Conservation (phyloP, 768 basidiomycete genomes). For the Trametes cingulata region DNA sequence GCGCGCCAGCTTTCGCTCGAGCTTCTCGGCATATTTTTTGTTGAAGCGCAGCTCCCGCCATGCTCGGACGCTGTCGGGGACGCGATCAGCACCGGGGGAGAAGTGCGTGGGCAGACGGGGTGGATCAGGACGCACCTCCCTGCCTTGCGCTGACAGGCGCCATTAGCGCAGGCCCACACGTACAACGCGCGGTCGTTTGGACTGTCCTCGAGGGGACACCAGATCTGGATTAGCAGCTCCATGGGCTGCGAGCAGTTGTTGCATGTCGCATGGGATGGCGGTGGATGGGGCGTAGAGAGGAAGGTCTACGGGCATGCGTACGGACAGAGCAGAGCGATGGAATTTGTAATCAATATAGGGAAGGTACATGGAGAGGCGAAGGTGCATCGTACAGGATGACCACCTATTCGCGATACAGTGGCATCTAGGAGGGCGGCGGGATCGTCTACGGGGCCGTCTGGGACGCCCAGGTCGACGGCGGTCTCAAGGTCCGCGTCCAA, state of each 20-base stretch:
- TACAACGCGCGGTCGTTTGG: conserved; percentile 84
- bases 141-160: conserved; percentile 69
- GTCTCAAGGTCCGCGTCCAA: conserved; percentile 59
- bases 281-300: conserved; percentile 65
- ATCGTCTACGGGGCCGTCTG: conserved; percentile 68
- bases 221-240: conserved; percentile 84
- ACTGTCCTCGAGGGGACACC: conserved; percentile 88
- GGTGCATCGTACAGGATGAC: conserved; percentile 80
- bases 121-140: conserved; percentile 56
- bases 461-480: conserved; percentile 74
- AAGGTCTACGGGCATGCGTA: conserved; percentile 57
- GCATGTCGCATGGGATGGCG: conserved; percentile 67
- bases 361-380: conserved; percentile 47
- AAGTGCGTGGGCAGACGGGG: not conserved
- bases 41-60: conserved; percentile 79
- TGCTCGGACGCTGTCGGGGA: conserved; percentile 65
- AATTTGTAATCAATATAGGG: conserved; percentile 37
- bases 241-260: conserved; percentile 69
- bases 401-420: conserved; percentile 87
- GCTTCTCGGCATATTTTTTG: conserved; percentile 70
- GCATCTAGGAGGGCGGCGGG: conserved; percentile 66
- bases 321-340: not conserved
- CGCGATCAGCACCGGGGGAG: not conserved
- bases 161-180: conserved; percentile 77
- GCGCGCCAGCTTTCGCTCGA: conserved; percentile 54